Evolutionary conservation across 2,329 filamentous ascomycete species (phyloP).

Genomic region (Seiridium unicorne): DNA sequence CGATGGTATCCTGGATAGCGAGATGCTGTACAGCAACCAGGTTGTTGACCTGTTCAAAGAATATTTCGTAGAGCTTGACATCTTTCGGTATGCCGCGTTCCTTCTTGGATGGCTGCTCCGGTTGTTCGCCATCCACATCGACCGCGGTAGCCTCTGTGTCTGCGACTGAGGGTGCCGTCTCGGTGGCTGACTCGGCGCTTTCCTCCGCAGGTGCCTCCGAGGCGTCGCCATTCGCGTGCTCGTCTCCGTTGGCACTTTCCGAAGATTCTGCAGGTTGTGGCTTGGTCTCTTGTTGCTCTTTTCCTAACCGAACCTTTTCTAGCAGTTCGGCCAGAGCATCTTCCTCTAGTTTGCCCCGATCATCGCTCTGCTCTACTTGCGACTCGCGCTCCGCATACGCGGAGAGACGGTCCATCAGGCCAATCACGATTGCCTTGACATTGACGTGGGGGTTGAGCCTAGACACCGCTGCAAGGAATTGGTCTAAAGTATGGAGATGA

Average conservation of each 20-base stretch:
- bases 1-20: slow-evolving; percentile 92
- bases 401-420: slow-evolving; percentile 93
- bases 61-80: slow-evolving; percentile 92
- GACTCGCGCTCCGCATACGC: slow-evolving; percentile 91
- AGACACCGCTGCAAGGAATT: slow-evolving; percentile 90
- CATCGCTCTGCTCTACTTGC: slow-evolving; percentile 65
- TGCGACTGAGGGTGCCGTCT: slow-evolving; percentile 38
- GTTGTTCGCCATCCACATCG: slow-evolving; percentile 34
- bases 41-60: slow-evolving; percentile 93
- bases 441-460: slow-evolving; percentile 95
- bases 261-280: slow-evolving; percentile 22
- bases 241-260: slow-evolving; percentile 35
- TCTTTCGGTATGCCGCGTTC: slow-evolving; percentile 65
- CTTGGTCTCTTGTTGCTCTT: slow-evolving; percentile 44
- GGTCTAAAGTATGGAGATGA: slow-evolving; percentile 93
- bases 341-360: slow-evolving; percentile 76
- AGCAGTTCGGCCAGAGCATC: slow-evolving; percentile 78
- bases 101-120: slow-evolving; percentile 25
- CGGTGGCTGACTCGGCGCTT: slow-evolving; percentile 25
- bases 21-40: slow-evolving; percentile 88
- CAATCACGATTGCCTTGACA: slow-evolving; percentile 96
- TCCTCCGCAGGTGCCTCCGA: slow-evolving; percentile 28
- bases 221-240: slow-evolving; percentile 31
- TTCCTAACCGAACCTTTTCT: slow-evolving; percentile 71
- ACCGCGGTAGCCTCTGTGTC: slow-evolving; percentile 47